Conservation (phyloP, 805 yeast genomes). For the Lachancea quebecensis region DNA sequence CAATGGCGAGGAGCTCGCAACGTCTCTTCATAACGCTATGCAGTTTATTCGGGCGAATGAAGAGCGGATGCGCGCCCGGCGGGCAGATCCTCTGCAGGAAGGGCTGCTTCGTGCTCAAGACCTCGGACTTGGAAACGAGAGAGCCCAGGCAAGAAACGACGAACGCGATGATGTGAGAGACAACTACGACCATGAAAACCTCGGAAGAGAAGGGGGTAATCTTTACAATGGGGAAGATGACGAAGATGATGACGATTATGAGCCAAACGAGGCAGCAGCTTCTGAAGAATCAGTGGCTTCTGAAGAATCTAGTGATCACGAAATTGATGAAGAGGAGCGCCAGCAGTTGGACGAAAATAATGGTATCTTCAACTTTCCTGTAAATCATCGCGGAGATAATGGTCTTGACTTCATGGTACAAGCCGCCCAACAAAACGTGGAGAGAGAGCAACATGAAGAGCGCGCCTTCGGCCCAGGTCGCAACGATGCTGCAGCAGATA, state of each 20-base stretch:
- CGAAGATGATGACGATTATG: constrained; percentile 3
- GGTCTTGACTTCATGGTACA: constrained; percentile 21
- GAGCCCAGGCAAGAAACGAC: background rate
- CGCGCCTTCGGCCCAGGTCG: constrained; percentile 8
- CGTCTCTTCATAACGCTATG: constrained; percentile 25
- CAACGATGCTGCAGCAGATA: constrained; percentile 7
- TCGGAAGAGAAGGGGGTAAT: constrained; percentile 1
- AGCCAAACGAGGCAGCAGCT: background rate
- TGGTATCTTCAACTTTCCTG: constrained; percentile 16
- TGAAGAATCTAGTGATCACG: constrained; percentile 5
- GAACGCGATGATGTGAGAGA: background rate
- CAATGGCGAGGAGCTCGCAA: constrained; percentile 24
- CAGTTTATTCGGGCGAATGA: constrained; percentile 25
- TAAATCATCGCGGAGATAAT: constrained; percentile 20
- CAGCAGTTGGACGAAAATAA: constrained; percentile 16
- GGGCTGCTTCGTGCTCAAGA: background rate
- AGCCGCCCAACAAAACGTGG: constrained; percentile 4
- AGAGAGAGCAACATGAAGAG: constrained; percentile 6
- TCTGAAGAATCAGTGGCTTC: constrained; percentile 3
- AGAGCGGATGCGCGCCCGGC: constrained; percentile 10
- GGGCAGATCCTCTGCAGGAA: constrained; percentile 1
- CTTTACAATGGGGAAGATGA: constrained; percentile 2
- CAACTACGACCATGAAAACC: background rate
- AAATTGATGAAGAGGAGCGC: constrained; percentile 10
- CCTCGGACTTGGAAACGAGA: background rate